phyloP scores from a whole-genome alignment of 2,329 filamentous ascomycete species.

The Sclerotinia minor region DNA sequence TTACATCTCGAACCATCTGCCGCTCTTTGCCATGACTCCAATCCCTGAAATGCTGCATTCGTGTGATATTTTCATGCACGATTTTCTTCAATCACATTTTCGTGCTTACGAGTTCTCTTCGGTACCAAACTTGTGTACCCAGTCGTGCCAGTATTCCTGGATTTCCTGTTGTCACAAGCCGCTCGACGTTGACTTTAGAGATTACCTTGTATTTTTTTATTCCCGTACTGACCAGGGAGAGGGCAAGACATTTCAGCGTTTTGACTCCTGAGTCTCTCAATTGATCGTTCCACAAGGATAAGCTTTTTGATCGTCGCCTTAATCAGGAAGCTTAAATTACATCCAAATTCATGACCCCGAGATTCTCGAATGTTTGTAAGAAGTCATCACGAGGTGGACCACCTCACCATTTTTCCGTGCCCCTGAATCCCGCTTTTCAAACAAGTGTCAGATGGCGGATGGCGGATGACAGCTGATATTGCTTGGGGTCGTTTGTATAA shows the following conservation, averaged over 20 bases:
- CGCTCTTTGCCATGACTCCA: background rate
- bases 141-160: background rate
- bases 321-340: constrained; percentile 19
- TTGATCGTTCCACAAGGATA: constrained; percentile 15
- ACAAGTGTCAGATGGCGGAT: background rate
- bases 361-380: background rate
- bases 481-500: background rate
- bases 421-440: constrained; percentile 12
- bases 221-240: constrained; percentile 1
- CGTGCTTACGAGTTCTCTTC: constrained; percentile 7
- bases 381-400: background rate
- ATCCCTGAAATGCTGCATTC: background rate
- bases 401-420: background rate
- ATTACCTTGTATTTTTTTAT: background rate
- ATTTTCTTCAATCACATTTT: constrained; percentile 10
- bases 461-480: constrained; percentile 6
- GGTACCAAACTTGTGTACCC: constrained; percentile 3
- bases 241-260: constrained; percentile 2
- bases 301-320: constrained; percentile 15
- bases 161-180: constrained; percentile 1
- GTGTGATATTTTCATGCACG: background rate
- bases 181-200: constrained; percentile 10
- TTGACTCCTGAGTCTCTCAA: constrained; percentile 10
- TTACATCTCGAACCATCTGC: background rate
- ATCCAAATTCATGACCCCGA: constrained; percentile 5